phyloP scores from a whole-genome alignment of 208 protist genomes.

The Naegleria fowleri region DNA sequence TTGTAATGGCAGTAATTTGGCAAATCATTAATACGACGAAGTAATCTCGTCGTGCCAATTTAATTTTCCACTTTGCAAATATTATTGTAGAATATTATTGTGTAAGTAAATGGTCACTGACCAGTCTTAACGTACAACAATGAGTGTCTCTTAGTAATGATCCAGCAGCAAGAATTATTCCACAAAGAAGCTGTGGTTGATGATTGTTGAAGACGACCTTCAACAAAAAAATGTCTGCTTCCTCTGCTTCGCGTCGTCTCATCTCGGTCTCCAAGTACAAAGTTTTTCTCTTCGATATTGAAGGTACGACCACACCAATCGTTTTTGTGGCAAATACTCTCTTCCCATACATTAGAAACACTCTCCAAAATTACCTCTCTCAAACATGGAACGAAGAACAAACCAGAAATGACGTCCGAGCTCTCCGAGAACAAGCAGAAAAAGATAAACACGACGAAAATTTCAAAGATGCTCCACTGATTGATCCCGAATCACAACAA shows the following conservation, averaged over 20 bases:
- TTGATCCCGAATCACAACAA: not conserved
- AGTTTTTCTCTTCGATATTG: constrained; percentile 44
- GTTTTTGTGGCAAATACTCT: constrained; percentile 52
- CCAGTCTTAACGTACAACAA: no score
- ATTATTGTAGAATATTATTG: not conserved
- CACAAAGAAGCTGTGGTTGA: no score
- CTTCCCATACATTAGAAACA: constrained; percentile 43
- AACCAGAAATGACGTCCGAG: constrained; percentile 1
- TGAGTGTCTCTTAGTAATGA: no score
- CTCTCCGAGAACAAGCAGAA: not conserved
- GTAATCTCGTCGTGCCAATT: not conserved
- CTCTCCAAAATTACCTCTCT: constrained; percentile 34
- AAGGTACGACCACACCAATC: constrained; percentile 56
- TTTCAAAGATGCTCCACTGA: constrained; percentile 1
- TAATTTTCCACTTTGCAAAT: not conserved
- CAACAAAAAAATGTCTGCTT: not conserved
- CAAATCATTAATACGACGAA: not conserved
- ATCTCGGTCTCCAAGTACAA: not conserved
- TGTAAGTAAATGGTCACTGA: not conserved
- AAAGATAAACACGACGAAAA: not conserved
- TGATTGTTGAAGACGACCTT: no score
- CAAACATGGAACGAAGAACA: not conserved
- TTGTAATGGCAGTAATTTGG: not conserved
- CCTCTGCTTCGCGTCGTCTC: not conserved
- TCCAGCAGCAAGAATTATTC: no score